phyloP scores from a whole-genome alignment of 2,329 filamentous ascomycete genomes.

The Fonsecaea monophora region DNA sequence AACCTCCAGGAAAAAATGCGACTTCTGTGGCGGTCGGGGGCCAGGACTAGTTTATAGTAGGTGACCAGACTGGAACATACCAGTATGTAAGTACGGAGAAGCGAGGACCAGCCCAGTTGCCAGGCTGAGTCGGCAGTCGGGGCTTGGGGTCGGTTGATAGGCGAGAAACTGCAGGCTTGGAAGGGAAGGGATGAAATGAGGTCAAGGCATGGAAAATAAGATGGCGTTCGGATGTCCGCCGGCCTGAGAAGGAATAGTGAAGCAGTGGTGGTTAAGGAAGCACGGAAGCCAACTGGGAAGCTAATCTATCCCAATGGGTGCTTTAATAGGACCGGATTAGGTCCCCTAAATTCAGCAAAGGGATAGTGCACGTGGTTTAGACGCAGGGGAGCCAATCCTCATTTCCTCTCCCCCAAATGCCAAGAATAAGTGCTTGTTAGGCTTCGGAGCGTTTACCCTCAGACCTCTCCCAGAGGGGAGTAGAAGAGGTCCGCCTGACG shows the following conservation, averaged over 20 bases:
- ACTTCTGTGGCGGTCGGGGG: slow-evolving; percentile 3
- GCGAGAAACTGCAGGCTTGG: slow-evolving; percentile 2
- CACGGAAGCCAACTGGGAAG: neutral
- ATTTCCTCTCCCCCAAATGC: neutral
- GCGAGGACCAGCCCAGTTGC: neutral
- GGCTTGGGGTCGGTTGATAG: slow-evolving; percentile 9
- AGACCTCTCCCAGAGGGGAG: neutral
- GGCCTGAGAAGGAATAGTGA: slow-evolving; percentile 12
- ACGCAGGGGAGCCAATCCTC: neutral
- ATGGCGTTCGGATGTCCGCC: slow-evolving; percentile 33
- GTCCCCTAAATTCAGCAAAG: neutral
- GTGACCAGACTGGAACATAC: neutral
- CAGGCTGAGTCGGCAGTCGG: slow-evolving; percentile 18
- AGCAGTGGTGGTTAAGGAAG: neutral
- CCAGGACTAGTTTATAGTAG: slow-evolving; percentile 4
- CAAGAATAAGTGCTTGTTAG: neutral
- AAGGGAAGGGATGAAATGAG: neutral
- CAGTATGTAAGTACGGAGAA: too few species aligned
- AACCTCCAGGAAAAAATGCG: neutral
- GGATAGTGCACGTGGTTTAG: neutral
- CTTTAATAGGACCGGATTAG: neutral
- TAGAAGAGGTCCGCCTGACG: neutral
- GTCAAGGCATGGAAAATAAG: slow-evolving; percentile 3
- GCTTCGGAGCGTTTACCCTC: neutral
- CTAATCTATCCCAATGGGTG: slow-evolving; percentile 1